Base-by-base conservation (phyloP, 106 monocot genomes). In the Chionographis japonica region DNA sequence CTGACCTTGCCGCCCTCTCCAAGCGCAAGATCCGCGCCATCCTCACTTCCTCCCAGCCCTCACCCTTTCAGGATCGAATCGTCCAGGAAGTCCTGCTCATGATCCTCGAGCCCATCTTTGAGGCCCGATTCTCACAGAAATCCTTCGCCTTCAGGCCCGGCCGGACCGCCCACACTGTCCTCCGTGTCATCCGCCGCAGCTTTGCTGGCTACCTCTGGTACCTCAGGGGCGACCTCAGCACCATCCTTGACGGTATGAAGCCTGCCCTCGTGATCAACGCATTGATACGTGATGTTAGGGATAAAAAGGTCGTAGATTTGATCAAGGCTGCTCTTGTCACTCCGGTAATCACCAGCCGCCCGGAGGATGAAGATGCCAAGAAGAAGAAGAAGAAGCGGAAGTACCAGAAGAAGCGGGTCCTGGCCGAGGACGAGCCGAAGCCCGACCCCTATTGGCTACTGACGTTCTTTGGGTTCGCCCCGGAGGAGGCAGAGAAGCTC, bases 361-460 rank as follows among this genome's bases (percentile, higher is more conserved):
- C 86, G 0, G 77, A 60, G 2, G 82, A 83, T 41, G 81, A 81
- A n/a, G 83, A 59, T 13, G 72, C 58, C 0, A 50, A 46, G 15
- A 89, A 80, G 82, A 90, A 84, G 75, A 98, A 80, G 72, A 85
- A 78, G 74, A 85, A 84, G 78, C 76, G 92, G 63, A 97, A 97
- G 76, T 65, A 98, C 61, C 95, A 97, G 80, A 97, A 97, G 78
- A 97, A 89, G 80, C 50, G 71, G 70, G 93, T 98, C 39, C 39
- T 98, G 50, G 87, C 78, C 0, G 98, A 98, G 40, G 98, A 93
- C 37, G 98, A 98, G 69, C 98, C 98, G 11, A 98, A 98, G 71
- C 98, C 98, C 0, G 98, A 98, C 37, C 98, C 98, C 3, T 98
- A 93, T 55, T 98, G 98, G 98, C 85, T 98, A n/a, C 87, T 90